phyloP scores from a whole-genome alignment of 2,329 filamentous ascomycete species.

The Alternaria dauci region DNA sequence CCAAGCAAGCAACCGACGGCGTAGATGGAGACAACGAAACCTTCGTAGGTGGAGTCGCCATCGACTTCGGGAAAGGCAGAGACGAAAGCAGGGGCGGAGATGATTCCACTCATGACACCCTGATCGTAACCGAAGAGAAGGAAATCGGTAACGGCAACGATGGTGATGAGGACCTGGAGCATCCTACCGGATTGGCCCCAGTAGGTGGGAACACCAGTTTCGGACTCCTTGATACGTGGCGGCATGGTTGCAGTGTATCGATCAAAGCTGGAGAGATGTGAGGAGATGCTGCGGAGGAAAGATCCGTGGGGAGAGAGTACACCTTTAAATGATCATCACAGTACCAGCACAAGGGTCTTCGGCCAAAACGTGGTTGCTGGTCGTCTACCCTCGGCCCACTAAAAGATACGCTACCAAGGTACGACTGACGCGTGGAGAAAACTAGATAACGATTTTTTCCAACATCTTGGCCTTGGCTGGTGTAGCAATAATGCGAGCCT shows the following conservation, averaged over 20 bases:
- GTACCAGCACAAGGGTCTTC: constrained; percentile 23
- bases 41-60: constrained; percentile 50
- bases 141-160: constrained; percentile 58
- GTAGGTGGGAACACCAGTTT: constrained; percentile 39
- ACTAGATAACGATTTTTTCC: constrained; percentile 39
- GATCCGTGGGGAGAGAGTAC: constrained; percentile 29
- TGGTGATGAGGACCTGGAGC: constrained; percentile 47
- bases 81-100: constrained; percentile 48
- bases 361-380: constrained; percentile 23
- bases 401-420: constrained; percentile 29
- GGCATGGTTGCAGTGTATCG: constrained; percentile 32
- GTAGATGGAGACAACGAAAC: constrained; percentile 61
- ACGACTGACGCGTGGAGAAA: constrained; percentile 36
- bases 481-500: constrained; percentile 34
- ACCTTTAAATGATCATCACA: constrained; percentile 37
- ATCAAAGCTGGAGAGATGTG: constrained; percentile 30
- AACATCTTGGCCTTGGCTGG: constrained; percentile 40
- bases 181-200: constrained; percentile 42
- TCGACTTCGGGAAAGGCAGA: constrained; percentile 50
- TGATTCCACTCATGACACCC: constrained; percentile 54
- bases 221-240: constrained; percentile 35
- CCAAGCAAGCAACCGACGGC: constrained; percentile 58
- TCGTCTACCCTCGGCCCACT: constrained; percentile 29
- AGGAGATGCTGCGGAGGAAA: constrained; percentile 32
- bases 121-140: constrained; percentile 61